A percentile compares a stretch with the other conserved stretches of the same genome.
Evolutionary conservation across 2,329 filamentous ascomycete genomes (phyloP).

Genomic region (Hymenoscyphus occultus): DNA sequence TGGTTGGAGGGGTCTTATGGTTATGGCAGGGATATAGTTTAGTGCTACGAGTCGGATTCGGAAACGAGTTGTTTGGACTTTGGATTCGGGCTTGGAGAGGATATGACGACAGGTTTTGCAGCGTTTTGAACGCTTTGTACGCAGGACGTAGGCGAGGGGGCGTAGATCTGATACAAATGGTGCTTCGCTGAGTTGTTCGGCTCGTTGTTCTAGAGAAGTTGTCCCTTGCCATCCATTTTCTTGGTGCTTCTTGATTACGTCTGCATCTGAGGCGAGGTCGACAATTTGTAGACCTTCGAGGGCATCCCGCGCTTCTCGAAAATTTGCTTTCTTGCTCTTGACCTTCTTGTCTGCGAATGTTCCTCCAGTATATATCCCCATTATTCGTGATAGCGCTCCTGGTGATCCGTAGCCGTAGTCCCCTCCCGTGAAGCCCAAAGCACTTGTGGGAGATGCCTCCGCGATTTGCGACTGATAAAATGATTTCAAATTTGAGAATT

Average conservation of each 20-base stretch:
- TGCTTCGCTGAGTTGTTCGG: conserved; percentile 43
- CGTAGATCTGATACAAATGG: conserved; percentile 71
- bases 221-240: conserved; percentile 63
- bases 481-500: conserved; percentile 69
- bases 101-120: conserved; percentile 93
- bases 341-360: conserved; percentile 61
- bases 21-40: conserved; percentile 82
- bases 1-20: conserved; percentile 60
- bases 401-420: conserved; percentile 67
- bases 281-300: conserved; percentile 70
- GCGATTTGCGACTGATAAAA: conserved; percentile 82
- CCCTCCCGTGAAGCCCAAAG: conserved; percentile 53
- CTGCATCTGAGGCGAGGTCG: conserved; percentile 50
- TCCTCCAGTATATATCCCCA: conserved; percentile 78
- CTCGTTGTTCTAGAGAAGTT: conserved; percentile 52
- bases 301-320: conserved; percentile 73
- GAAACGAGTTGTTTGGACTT: conserved; percentile 84
- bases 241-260: conserved; percentile 53
- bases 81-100: conserved; percentile 88
- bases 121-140: conserved; percentile 90
- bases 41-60: conserved; percentile 87
- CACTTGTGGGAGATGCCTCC: conserved; percentile 52
- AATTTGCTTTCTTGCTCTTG: conserved; percentile 65
- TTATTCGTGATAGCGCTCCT: conserved; percentile 78
- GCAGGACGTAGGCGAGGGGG: conserved; percentile 77